Conservation (phyloP, 2,329 filamentous ascomycete species). For the Lasiodiplodia sp. region DNA sequence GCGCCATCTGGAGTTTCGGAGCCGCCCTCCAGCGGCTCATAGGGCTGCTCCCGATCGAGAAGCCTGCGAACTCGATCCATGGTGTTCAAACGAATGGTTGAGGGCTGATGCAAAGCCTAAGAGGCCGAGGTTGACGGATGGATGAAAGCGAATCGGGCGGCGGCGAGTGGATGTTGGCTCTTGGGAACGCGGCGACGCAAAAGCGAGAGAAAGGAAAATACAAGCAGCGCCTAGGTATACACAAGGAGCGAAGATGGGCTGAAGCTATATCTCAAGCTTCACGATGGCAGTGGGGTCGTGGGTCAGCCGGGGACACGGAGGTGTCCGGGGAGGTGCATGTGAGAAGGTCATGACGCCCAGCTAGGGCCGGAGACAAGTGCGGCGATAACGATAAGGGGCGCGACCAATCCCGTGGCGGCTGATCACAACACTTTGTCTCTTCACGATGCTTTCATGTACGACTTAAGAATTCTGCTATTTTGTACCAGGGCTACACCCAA, state of each 20-base stretch:
- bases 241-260: neutral
- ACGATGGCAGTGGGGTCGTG: neutral
- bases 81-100: neutral
- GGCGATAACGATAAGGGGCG: conserved; percentile 20
- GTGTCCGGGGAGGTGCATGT: conserved; percentile 13
- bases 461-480: too few relatives aligned
- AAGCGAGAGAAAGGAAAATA: neutral
- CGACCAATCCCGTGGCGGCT: neutral
- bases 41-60: conserved; percentile 41
- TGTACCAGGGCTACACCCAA: too few relatives aligned
- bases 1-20: conserved; percentile 45
- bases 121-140: neutral
- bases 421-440: neutral
- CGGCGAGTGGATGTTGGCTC: neutral
- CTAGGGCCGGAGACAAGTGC: conserved; percentile 10
- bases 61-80: conserved; percentile 48
- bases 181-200: neutral
- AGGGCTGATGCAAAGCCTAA: neutral
- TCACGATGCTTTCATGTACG: neutral
- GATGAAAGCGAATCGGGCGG: neutral
- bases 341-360: conserved; percentile 25
- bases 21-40: conserved; percentile 49
- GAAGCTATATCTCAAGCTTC: conserved; percentile 20
- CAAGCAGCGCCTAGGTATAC: neutral
- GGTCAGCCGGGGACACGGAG: conserved; percentile 14